Percentiles rank a stretch among this genome's conserved stretches.
Conservation (phyloP, 192 early-diverging fungal species). For the Paraglomus brasilianum region DNA sequence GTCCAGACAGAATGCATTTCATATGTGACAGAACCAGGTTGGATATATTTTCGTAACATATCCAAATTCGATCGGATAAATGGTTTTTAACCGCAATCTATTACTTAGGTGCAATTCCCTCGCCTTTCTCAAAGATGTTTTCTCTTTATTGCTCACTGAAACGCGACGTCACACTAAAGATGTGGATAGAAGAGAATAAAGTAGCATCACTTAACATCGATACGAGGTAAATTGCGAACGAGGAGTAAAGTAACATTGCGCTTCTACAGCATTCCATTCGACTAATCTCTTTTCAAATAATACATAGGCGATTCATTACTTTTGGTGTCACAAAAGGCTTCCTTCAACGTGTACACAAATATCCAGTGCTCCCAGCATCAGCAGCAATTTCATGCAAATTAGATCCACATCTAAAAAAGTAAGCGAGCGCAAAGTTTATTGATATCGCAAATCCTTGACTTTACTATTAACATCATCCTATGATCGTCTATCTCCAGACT, state of each 20-base stretch:
- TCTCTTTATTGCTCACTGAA: slow-evolving; percentile 79
- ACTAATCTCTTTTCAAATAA: neutral
- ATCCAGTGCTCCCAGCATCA: slow-evolving; percentile 59
- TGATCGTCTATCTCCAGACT: slow-evolving; percentile 35
- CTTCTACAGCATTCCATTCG: neutral
- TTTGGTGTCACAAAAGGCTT: slow-evolving; percentile 88
- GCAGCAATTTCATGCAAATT: slow-evolving; percentile 1
- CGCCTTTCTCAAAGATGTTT: slow-evolving; percentile 70
- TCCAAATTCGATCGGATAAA: too few species aligned
- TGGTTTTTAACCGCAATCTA: neutral
- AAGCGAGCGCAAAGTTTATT: neutral
- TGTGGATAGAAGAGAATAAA: slow-evolving; percentile 83
- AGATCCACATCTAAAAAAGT: neutral
- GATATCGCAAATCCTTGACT: neutral
- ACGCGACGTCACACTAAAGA: slow-evolving; percentile 72
- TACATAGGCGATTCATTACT: slow-evolving; percentile 75
- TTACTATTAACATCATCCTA: neutral
- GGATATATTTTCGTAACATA: neutral
- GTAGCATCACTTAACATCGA: slow-evolving; percentile 70
- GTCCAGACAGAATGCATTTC: slow-evolving; percentile 74
- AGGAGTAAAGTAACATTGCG: slow-evolving; percentile 21
- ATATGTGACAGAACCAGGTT: slow-evolving; percentile 66
- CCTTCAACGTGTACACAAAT: slow-evolving; percentile 87
- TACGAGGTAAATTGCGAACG: slow-evolving; percentile 55
- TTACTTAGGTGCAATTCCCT: slow-evolving; percentile 43